A percentile compares a stretch with the other conserved stretches of the same genome.
Conservation (phyloP, 1,139 yeast species). For the Taphrina communis region DNA sequence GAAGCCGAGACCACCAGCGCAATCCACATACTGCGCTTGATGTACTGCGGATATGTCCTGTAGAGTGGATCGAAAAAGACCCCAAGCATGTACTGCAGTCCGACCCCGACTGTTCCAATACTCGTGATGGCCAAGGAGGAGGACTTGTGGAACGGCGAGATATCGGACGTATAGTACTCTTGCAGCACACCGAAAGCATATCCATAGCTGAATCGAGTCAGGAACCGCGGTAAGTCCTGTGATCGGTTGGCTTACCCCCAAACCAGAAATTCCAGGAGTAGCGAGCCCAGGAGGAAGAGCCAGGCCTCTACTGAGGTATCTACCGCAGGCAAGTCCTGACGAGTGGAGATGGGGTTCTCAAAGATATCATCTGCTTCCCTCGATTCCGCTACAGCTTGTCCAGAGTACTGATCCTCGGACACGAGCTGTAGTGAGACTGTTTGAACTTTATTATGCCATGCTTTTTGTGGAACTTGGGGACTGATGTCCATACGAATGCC, state of each 20-base stretch:
- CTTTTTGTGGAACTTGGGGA: neutral
- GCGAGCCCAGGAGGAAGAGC: slow-evolving; percentile 24
- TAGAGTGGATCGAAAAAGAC: slow-evolving; percentile 20
- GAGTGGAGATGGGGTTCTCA: neutral
- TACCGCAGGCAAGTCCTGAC: slow-evolving; percentile 18
- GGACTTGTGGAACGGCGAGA: slow-evolving; percentile 19
- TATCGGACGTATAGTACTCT: slow-evolving; percentile 21
- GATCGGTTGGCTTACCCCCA: slow-evolving; percentile 18
- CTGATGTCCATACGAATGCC: neutral
- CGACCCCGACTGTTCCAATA: slow-evolving; percentile 32
- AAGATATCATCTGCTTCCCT: neutral
- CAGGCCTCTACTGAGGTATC: slow-evolving; percentile 29
- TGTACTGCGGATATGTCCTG: slow-evolving; percentile 26
- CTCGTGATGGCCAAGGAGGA: slow-evolving; percentile 21
- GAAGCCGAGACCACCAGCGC: slow-evolving; percentile 3
- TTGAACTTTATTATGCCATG: slow-evolving; percentile 1
- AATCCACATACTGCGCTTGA: slow-evolving; percentile 30
- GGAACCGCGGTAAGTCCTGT: no score
- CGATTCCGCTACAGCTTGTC: neutral
- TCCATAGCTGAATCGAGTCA: slow-evolving; percentile 4
- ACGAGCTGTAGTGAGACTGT: neutral
- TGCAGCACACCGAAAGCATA: slow-evolving; percentile 36
- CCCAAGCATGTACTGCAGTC: slow-evolving; percentile 27
- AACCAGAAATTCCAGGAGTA: slow-evolving; percentile 35
- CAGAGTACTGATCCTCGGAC: neutral